Evolutionary conservation across 345 rosid genomes (phyloP).

Genomic region (Syzygium aqueum): DNA sequence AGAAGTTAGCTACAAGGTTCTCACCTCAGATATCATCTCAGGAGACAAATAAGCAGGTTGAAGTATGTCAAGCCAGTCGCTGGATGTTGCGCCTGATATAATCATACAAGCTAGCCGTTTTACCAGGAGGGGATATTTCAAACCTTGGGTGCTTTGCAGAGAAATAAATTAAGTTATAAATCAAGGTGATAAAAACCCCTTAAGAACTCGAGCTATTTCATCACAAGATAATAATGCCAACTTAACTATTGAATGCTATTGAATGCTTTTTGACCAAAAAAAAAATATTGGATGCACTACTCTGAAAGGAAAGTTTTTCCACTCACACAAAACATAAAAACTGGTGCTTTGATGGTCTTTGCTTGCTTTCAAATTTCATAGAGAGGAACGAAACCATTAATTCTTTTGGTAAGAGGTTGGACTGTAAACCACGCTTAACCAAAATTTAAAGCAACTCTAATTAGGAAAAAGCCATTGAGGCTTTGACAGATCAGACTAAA

Average conservation of each 20-base stretch:
- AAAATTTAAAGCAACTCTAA: background rate
- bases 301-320: background rate
- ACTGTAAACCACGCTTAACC: background rate
- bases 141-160: constrained; percentile 42
- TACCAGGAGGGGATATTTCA: constrained; percentile 80
- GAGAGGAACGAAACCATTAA: background rate
- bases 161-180: constrained; percentile 1
- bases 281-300: background rate
- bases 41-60: constrained; percentile 52
- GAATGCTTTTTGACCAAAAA: background rate
- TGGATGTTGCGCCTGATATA: constrained; percentile 47
- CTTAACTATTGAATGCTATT: background rate
- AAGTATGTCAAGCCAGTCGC: constrained; percentile 52
- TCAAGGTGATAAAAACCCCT: background rate
- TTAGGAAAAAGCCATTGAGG: background rate
- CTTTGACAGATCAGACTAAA: background rate
- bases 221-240: background rate
- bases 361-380: background rate
- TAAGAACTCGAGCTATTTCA: background rate
- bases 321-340: background rate
- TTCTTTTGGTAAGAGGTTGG: background rate
- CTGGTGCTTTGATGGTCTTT: background rate
- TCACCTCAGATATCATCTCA: constrained; percentile 49
- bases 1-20: background rate
- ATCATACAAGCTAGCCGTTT: constrained; percentile 77